A percentile compares a stretch with the other conserved stretches of the same genome.
phyloP scores from a whole-genome alignment of 768 basidiomycete genomes.

The Kwoniella dejecticola region DNA sequence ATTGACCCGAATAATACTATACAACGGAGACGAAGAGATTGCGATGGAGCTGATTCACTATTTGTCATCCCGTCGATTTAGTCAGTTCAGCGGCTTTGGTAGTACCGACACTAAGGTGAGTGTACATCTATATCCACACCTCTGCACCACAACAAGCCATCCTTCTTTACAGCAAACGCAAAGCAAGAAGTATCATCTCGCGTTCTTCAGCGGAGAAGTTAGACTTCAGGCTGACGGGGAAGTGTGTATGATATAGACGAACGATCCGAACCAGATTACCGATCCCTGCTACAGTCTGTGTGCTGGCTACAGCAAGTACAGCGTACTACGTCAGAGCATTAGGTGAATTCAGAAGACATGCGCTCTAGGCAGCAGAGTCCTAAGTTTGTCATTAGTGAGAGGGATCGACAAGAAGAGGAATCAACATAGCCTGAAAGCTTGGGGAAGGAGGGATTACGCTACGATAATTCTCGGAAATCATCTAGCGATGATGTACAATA shows the following conservation, averaged over 20 bases:
- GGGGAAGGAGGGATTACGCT: too few relatives aligned
- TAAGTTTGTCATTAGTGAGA: too few relatives aligned
- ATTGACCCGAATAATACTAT: too few relatives aligned
- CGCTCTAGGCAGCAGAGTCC: background rate
- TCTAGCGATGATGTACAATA: too few relatives aligned
- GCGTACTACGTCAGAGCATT: constrained; percentile 34
- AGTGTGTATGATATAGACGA: too few relatives aligned
- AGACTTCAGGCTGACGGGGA: too few relatives aligned
- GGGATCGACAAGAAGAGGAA: constrained; percentile 4
- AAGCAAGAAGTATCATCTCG: background rate
- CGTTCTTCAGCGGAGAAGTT: too few relatives aligned
- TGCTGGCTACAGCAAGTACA: constrained; percentile 33
- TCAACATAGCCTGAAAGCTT: too few relatives aligned
- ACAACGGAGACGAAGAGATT: too few relatives aligned
- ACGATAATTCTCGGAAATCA: too few relatives aligned
- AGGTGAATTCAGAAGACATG: constrained; percentile 11
- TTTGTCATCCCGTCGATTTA: background rate
- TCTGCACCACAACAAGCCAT: background rate
- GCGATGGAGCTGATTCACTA: background rate
- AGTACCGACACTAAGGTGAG: constrained; percentile 26
- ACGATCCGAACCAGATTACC: constrained; percentile 31
- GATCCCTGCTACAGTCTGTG: constrained; percentile 21
- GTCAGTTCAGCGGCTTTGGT: constrained; percentile 27
- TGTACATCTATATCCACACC: background rate
- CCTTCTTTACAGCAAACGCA: background rate